phyloP scores from a whole-genome alignment of 257 asterid genomes.

The Lithospermum erythrorhizon region DNA sequence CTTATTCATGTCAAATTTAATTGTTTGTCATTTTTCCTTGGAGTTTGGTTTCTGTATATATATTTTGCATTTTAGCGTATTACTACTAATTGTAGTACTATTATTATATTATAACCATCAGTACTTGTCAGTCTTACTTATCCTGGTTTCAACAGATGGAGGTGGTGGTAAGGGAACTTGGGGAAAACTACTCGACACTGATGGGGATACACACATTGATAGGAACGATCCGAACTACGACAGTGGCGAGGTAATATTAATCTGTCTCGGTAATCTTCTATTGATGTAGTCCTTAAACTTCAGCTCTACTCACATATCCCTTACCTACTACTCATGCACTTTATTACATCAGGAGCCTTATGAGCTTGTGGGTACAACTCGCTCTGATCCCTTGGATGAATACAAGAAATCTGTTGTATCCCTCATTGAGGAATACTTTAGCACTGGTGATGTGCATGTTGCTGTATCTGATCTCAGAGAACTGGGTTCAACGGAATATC shows the following conservation, averaged over 20 bases:
- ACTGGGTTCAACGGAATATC: constrained; percentile 73
- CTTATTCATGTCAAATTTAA: too few species aligned
- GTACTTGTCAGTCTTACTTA: constrained; percentile 1
- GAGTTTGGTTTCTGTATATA: too few species aligned
- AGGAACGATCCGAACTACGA: constrained; percentile 91
- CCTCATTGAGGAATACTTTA: constrained; percentile 81
- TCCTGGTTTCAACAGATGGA: constrained; percentile 59
- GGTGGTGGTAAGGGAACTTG: constrained; percentile 99
- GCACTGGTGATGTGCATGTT: constrained; percentile 74
- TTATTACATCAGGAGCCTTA: constrained; percentile 63
- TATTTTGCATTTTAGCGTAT: neutral
- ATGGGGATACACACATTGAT: constrained; percentile 53
- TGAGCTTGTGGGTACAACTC: constrained; percentile 65
- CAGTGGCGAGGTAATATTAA: constrained; percentile 72
- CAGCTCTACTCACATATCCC: neutral
- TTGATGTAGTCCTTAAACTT: neutral
- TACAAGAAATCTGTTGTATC: constrained; percentile 79
- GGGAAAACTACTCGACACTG: constrained; percentile 91
- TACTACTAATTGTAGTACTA: constrained; percentile 1
- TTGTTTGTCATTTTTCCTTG: too few species aligned
- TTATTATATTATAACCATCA: neutral
- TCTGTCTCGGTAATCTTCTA: neutral
- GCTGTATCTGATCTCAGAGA: constrained; percentile 87
- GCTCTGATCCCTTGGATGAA: constrained; percentile 61
- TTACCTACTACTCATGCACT: neutral